Percentiles rank a stretch among this genome's conserved stretches.
Evolutionary conservation across 31 red algal species (phyloP).

Genomic region (Asparagopsis taxiformis): DNA sequence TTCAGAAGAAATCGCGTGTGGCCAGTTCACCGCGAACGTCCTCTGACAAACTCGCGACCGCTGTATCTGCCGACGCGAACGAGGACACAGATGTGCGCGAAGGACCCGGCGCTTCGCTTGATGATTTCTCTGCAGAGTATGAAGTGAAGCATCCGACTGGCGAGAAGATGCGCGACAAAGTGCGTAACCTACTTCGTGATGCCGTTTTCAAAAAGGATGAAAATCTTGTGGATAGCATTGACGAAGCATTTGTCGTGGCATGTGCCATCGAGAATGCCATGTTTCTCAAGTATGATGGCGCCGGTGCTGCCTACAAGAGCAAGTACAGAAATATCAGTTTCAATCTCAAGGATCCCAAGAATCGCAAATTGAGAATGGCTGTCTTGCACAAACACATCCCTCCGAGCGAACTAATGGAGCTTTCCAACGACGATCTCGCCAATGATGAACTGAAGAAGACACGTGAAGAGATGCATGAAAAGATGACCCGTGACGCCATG

Average conservation of each 20-base stretch:
- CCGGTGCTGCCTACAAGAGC: conserved; percentile 57
- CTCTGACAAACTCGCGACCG: not conserved
- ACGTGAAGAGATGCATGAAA: conserved; percentile 59
- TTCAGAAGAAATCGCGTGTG: conserved; percentile 5
- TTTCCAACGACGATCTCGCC: conserved; percentile 84
- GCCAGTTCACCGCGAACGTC: not conserved
- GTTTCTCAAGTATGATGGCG: conserved; percentile 44
- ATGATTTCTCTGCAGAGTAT: conserved; percentile 10
- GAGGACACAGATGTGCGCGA: not conserved
- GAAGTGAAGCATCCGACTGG: conserved; percentile 63
- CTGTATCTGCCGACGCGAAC: not conserved
- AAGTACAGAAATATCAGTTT: conserved; percentile 85
- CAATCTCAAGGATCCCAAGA: conserved; percentile 89
- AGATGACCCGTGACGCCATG: conserved; percentile 85
- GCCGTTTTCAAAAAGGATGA: conserved; percentile 65
- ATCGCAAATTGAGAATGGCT: conserved; percentile 55
- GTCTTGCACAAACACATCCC: conserved; percentile 56
- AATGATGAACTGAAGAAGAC: conserved; percentile 82
- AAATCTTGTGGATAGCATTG: conserved; percentile 17
- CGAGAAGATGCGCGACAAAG: conserved; percentile 81
- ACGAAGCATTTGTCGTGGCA: conserved; percentile 29
- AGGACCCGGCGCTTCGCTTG: not conserved
- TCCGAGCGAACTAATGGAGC: conserved; percentile 66
- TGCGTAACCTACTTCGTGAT: conserved; percentile 58
- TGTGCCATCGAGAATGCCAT: conserved; percentile 70